Percentiles rank a stretch among this genome's conserved stretches.
These are phyloP conservation scores for Acacia pycnantha DNA, from an alignment of 331 rosid genomes.

Conservation along the genomic window DNA sequence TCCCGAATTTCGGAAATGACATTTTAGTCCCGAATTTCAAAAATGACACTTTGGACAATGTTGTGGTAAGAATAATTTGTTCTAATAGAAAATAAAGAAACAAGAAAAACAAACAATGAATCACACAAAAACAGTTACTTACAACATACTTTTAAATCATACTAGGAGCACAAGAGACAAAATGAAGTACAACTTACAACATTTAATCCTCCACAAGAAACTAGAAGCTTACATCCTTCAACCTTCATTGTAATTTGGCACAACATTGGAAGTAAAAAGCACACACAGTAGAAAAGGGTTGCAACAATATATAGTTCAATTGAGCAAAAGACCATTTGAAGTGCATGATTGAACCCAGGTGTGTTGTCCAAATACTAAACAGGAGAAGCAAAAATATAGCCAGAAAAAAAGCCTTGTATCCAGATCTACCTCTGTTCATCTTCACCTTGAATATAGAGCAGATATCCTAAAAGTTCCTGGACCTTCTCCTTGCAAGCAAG, in stretches of 20 bases:
- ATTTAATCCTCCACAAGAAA: constrained; percentile 64
- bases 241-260: constrained; percentile 74
- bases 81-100: too few species aligned
- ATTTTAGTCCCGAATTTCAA: too few species aligned
- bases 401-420: constrained; percentile 9
- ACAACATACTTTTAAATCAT: constrained; percentile 7
- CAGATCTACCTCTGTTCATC: constrained; percentile 75
- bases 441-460: constrained; percentile 84
- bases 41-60: too few species aligned
- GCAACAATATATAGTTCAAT: constrained; percentile 31
- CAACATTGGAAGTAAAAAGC: constrained; percentile 89
- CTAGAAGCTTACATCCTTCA: constrained; percentile 72
- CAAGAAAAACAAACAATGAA: too few species aligned
- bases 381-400: neutral
- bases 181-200: constrained; percentile 57
- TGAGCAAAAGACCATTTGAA: constrained; percentile 26
- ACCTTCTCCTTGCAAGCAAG: constrained; percentile 79
- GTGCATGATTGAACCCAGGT: neutral
- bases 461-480: constrained; percentile 61
- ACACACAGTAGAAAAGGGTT: constrained; percentile 77
- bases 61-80: too few species aligned
- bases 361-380: neutral
- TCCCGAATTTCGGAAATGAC: too few species aligned
- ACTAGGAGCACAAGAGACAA: neutral
- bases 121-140: too few species aligned